A percentile compares a stretch with the other conserved stretches of the same genome.
phyloP scores from a whole-genome alignment of 352 stramenopile species.

The Nothophytophthora sp. region DNA sequence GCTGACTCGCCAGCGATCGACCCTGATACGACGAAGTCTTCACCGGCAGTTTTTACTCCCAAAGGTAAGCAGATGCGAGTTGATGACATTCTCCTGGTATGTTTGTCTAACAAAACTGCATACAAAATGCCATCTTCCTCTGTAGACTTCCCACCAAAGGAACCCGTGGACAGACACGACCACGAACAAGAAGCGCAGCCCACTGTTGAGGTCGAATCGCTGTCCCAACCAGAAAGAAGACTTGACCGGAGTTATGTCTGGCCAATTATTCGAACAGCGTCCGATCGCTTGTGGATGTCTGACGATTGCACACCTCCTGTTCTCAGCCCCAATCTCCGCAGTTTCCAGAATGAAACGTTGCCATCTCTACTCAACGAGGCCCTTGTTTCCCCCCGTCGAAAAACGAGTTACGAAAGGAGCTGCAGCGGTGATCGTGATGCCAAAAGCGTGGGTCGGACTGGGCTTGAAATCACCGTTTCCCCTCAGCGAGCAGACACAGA shows the following conservation, averaged over 20 bases:
- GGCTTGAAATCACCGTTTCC: slow-evolving; percentile 12
- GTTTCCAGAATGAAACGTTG: neutral
- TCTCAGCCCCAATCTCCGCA: slow-evolving; percentile 5
- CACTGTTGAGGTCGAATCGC: slow-evolving; percentile 9
- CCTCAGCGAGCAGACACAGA: slow-evolving; percentile 32
- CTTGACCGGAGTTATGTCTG: slow-evolving; percentile 15
- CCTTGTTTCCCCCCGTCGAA: slow-evolving; percentile 17
- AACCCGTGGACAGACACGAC: slow-evolving; percentile 3
- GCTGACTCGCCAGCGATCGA: slow-evolving; percentile 7
- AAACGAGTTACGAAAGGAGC: slow-evolving; percentile 19
- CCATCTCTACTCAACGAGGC: slow-evolving; percentile 5
- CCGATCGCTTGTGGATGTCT: slow-evolving; percentile 16
- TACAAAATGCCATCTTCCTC: too few relatives aligned
- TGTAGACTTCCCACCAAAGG: slow-evolving; percentile 11
- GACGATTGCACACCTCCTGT: slow-evolving; percentile 19
- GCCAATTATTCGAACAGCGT: slow-evolving; percentile 17
- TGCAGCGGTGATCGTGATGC: slow-evolving; percentile 1
- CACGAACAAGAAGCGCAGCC: slow-evolving; percentile 6
- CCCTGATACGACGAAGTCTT: slow-evolving; percentile 2
- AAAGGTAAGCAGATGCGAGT: too few relatives aligned
- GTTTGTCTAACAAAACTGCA: too few relatives aligned
- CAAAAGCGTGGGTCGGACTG: slow-evolving; percentile 16
- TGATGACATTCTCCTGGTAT: too few relatives aligned
- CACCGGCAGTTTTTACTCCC: slow-evolving; percentile 6
- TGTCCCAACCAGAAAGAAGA: slow-evolving; percentile 8